Conservation (phyloP, 1,139 yeast species). For the Sugiyamaella xylanicola region DNA sequence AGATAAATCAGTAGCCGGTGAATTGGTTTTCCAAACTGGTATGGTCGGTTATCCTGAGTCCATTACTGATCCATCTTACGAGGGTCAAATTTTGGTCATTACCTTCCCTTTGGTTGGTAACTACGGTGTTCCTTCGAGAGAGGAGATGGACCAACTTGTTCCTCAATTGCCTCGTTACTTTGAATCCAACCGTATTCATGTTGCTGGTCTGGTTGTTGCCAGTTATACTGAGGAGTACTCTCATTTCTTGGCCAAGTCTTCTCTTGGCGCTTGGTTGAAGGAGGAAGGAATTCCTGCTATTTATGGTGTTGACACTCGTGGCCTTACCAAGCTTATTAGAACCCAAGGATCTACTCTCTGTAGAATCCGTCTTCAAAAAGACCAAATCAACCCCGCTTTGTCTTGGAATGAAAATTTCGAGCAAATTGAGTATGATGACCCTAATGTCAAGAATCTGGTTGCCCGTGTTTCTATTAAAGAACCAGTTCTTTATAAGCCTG, state of each 20-base stretch:
- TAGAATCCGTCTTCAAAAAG: slow-evolving; percentile 66
- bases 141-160: slow-evolving; percentile 70
- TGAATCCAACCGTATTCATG: slow-evolving; percentile 87
- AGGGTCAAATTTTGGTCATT: slow-evolving; percentile 95
- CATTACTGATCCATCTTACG: slow-evolving; percentile 97
- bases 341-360: slow-evolving; percentile 92
- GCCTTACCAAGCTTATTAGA: slow-evolving; percentile 90
- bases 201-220: slow-evolving; percentile 96
- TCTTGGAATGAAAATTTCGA: slow-evolving; percentile 68
- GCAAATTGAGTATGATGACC: slow-evolving; percentile 88
- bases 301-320: slow-evolving; percentile 97
- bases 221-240: slow-evolving; percentile 96
- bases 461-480: slow-evolving; percentile 81
- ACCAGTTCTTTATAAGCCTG: slow-evolving; percentile 73
- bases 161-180: slow-evolving; percentile 85
- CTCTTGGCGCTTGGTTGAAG: slow-evolving; percentile 92
- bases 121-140: slow-evolving; percentile 97
- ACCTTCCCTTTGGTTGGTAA: slow-evolving; percentile 97
- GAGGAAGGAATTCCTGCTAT: slow-evolving; percentile 93
- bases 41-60: slow-evolving; percentile 99
- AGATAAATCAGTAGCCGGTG: slow-evolving; percentile 86
- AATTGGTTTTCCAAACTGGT: slow-evolving; percentile 98
- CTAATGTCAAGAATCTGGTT: slow-evolving; percentile 87
- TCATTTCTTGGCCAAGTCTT: slow-evolving; percentile 88
- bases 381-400: slow-evolving; percentile 46